Evolutionary conservation across 768 basidiomycete genomes (phyloP), one percentile per base, ranked within the genome.

Genomic region (Xerocomus brunneocitrinus): DNA sequence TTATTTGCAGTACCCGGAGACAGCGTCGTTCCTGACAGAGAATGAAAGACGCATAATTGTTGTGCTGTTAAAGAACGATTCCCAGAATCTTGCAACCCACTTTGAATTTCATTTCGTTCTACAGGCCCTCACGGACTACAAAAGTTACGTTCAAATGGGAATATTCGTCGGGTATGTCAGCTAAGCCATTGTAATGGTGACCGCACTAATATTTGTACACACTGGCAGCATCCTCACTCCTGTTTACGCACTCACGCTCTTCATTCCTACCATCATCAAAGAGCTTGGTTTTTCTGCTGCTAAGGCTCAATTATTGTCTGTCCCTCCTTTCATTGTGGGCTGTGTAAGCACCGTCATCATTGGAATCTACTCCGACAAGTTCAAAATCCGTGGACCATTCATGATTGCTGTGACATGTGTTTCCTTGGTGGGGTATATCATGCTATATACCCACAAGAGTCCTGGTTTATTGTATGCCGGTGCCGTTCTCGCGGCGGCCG

Each of bases 41-140:
- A 22, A 13, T 22, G 40, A 50, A 42, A 25, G 35, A 35, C 5
- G 13, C 16, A 16, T 8, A 4, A 5, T 50, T 7, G 22, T 42
- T n/a, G 24, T 16, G 31, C 25, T 50, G 24, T 24, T 50, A 16
- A 24, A 42, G 14, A 35, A n/a, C 12, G 49, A 42, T 32, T 42
- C 30, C 5, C 49, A 50, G 10, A 25, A 42, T 34, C 49, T 50
- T 34, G 49, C 49, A 5, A 41, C 40, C 22, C 49, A 50, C 19
- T 50, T 42, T 13, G 40, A 42, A 5, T 34, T 34, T 8, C 24
- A 24, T 25, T 50, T 50, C 16, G 31, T 50, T 34, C 6, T 27
- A 34, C 49, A 50, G 10, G 49, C 49, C 16, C 49, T 50, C 22
- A 41, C 41, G 3, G 49, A 50, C 40, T 50, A 50, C 4, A 50